These are phyloP conservation scores for Lunularia cruciata DNA, from an alignment of 225 moss, liverwort and hornwort genomes.

Conservation along the genomic window DNA sequence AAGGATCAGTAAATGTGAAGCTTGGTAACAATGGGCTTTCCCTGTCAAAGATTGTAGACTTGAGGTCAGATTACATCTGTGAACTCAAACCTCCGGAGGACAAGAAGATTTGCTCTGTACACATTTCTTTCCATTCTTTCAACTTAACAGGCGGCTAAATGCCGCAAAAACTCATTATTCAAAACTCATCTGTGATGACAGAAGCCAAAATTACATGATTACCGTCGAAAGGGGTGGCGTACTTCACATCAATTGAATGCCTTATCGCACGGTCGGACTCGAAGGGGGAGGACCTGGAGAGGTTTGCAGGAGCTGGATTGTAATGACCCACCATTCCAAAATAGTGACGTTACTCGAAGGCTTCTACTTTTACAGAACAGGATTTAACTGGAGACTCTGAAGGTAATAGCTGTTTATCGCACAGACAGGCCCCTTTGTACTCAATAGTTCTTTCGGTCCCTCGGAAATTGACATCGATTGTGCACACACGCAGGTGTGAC, in stretches of 20 bases:
- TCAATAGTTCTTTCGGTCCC: no score
- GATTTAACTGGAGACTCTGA: no score
- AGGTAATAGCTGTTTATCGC: no score
- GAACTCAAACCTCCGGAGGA: no score
- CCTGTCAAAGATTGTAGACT: no score
- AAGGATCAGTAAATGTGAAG: no score
- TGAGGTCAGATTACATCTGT: no score
- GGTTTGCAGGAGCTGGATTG: slow-evolving; percentile 37
- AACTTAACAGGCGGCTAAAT: background rate
- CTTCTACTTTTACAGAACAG: no score
- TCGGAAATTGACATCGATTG: background rate
- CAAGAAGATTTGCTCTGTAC: no score
- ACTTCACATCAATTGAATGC: slow-evolving; percentile 13
- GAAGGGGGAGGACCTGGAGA: slow-evolving; percentile 36
- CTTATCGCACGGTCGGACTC: slow-evolving; percentile 33
- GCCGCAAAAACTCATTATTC: background rate
- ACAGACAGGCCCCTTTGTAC: no score
- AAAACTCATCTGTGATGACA: background rate
- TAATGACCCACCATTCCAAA: background rate
- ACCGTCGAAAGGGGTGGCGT: slow-evolving; percentile 29
- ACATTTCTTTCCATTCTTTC: no score
- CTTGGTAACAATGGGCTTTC: no score
- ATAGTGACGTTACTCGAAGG: background rate
- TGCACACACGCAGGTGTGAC: slow-evolving; percentile 20
- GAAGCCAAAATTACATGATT: slow-evolving; percentile 22